Percentiles rank a stretch among this genome's conserved stretches.
Evolutionary conservation across 2,329 filamentous ascomycete species (phyloP).

Genomic region (Tolypocladium nubicola): DNA sequence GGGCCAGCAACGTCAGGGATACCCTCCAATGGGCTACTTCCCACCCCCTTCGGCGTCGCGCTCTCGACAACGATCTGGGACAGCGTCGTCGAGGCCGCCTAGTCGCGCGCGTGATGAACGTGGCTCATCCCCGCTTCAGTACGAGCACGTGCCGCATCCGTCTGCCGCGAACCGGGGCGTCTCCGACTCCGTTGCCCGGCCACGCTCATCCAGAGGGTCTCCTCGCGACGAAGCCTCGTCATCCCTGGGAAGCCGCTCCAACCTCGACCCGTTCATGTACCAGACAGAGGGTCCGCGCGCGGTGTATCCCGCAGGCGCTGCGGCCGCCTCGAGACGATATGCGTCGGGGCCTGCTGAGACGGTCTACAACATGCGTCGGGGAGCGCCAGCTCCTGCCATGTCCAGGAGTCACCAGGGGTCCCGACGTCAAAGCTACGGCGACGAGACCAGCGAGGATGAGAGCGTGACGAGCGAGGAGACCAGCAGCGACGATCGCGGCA

Average conservation of each 20-base stretch:
- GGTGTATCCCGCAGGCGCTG: conserved; percentile 20
- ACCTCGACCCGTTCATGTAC: conserved; percentile 40
- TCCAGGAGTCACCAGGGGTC: conserved; percentile 21
- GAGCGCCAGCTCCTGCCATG: conserved; percentile 15
- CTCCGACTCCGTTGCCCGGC: conserved; percentile 29
- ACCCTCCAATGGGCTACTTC: conserved; percentile 42
- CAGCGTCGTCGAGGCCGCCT: conserved; percentile 26
- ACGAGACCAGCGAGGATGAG: conserved; percentile 23
- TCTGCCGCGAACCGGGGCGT: conserved; percentile 26
- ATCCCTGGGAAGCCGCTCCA: conserved; percentile 14
- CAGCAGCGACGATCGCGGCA: conserved; percentile 25
- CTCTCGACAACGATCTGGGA: conserved; percentile 30
- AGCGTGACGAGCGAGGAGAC: conserved; percentile 23
- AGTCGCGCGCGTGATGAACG: conserved; percentile 22
- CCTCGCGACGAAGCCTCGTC: conserved; percentile 19
- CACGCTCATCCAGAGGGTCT: conserved; percentile 20
- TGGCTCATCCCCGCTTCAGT: conserved; percentile 32
- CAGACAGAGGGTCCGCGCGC: conserved; percentile 35
- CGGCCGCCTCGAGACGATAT: conserved; percentile 24
- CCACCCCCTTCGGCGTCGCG: conserved; percentile 32
- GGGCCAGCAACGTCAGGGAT: conserved; percentile 21
- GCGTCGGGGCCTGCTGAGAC: conserved; percentile 22
- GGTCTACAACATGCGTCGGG: conserved; percentile 14
- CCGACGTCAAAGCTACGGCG: conserved; percentile 17
- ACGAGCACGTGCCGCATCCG: conserved; percentile 29